Base-by-base conservation (phyloP, 2,329 filamentous ascomycete species). In the Exophiala aquamarina region DNA sequence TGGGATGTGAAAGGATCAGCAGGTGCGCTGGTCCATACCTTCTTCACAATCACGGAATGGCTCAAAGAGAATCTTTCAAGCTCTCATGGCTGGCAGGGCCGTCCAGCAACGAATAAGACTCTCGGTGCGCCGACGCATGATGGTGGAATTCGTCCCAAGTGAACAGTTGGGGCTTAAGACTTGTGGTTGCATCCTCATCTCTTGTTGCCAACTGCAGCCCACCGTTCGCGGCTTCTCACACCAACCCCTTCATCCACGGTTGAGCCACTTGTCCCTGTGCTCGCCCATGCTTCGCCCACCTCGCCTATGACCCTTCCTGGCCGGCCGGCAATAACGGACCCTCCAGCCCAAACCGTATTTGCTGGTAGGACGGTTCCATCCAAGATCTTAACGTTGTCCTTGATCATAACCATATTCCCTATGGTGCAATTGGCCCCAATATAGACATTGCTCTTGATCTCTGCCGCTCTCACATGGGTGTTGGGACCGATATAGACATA, bases 331-430 rank as follows among this genome's bases (percentile, higher is more conserved):
- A 98, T 90, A 45, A 97, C 81, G 45, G 85, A 91, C 65, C 93
- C 95, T 63, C 89, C 91, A 1, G 92, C 90, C 45, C 97, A 86
- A 18, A 97, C 89, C 84, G 94, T 95, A 51, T 89, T 86, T 0
- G 86, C 76, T 2, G 93, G 87, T 4, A 98, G 80, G 3, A 96
- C 84, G 0, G 88, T 82, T 21, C 86, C 86, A 50, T 95, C 89
- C 57, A 97, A 70, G 32, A 98, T 82, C 66, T 86, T 86, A 38
- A 94, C 89, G 63, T 89, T 94, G 66, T 97, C 93, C 68, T 95
- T 96, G 63, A 97, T 81, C 51, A 96, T 92, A 40, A 85, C 87
- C 67, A 96, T 91, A 58, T 90, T 86, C 47, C 89, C 87, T 40
- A 98, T 76, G 1, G 86, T 84, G 54, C 84, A 88, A 41, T 83